Evolutionary conservation across 345 rosid species (phyloP).

Genomic region (Geranium brycei): DNA sequence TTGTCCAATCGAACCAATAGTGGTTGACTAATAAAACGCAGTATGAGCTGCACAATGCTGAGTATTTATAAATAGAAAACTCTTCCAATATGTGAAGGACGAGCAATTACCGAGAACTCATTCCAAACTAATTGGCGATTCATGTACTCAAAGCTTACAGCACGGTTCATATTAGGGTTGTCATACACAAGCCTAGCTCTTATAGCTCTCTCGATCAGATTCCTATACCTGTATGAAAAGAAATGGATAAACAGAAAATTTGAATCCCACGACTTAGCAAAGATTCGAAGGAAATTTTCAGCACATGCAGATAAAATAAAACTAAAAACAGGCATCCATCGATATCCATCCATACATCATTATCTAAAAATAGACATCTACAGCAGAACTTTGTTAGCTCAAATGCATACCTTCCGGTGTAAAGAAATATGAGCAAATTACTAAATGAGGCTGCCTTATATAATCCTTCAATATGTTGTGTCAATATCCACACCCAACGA

Average conservation of each 20-base stretch:
- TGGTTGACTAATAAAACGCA: too few relatives aligned
- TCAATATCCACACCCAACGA: constrained; percentile 60
- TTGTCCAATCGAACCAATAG: too few relatives aligned
- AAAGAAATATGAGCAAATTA: constrained; percentile 80
- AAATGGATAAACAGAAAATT: too few relatives aligned
- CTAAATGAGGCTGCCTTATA: constrained; percentile 84
- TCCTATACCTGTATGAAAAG: constrained; percentile 52
- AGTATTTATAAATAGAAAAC: too few relatives aligned
- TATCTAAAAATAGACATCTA: too few relatives aligned
- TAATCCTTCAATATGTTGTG: constrained; percentile 71
- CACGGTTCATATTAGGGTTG: constrained; percentile 85
- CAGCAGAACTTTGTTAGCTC: too few relatives aligned
- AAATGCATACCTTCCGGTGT: constrained; percentile 59
- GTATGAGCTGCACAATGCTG: too few relatives aligned
- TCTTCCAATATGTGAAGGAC: neutral
- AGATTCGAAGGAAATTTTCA: too few relatives aligned
- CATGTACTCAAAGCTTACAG: constrained; percentile 98
- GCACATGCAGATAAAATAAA: too few relatives aligned
- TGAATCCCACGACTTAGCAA: too few relatives aligned
- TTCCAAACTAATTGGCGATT: constrained; percentile 97
- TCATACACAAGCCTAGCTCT: constrained; percentile 90
- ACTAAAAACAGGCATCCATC: too few relatives aligned
- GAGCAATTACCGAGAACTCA: constrained; percentile 74
- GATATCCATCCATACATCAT: too few relatives aligned
- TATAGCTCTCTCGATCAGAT: constrained; percentile 77